phyloP scores from a whole-genome alignment of 768 basidiomycete species.

The Ephemerocybe angulata region DNA sequence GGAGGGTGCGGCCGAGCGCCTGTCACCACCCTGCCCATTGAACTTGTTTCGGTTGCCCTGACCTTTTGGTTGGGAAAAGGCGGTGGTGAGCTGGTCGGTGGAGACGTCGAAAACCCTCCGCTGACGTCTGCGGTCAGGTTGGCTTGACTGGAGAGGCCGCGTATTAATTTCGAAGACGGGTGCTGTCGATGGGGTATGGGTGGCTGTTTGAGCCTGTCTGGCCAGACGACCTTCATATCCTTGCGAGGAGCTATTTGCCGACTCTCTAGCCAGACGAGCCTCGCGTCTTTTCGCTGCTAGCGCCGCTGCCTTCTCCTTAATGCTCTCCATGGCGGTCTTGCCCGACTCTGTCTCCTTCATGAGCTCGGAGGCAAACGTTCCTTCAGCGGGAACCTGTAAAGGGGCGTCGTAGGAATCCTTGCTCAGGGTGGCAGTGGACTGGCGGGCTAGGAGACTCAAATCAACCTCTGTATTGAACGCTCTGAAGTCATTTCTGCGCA shows the following conservation, averaged over 20 bases:
- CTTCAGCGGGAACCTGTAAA: background rate
- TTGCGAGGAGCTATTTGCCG: background rate
- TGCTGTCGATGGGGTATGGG: too few relatives aligned
- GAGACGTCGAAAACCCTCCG: too few relatives aligned
- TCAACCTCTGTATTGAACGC: background rate
- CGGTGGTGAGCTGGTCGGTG: too few relatives aligned
- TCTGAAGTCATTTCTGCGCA: background rate
- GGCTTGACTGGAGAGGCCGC: too few relatives aligned
- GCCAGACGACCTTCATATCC: too few relatives aligned
- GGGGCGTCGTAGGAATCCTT: background rate
- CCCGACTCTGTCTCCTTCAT: background rate
- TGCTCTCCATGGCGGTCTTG: background rate
- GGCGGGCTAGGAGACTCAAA: too few relatives aligned
- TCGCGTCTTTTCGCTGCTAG: conserved; percentile 13
- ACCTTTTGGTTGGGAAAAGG: too few relatives aligned
- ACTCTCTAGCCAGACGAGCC: conserved; percentile 20
- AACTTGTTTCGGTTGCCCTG: too few relatives aligned
- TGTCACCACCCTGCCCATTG: background rate
- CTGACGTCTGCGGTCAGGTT: too few relatives aligned
- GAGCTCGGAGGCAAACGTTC: background rate
- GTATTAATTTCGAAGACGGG: too few relatives aligned
- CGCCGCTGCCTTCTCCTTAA: conserved; percentile 3
- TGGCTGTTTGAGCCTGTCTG: too few relatives aligned
- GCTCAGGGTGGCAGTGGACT: background rate
- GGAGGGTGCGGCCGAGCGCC: too few relatives aligned